Conservation (phyloP, 257 asterid species). For the Nicotiana tomentosiformis region DNA sequence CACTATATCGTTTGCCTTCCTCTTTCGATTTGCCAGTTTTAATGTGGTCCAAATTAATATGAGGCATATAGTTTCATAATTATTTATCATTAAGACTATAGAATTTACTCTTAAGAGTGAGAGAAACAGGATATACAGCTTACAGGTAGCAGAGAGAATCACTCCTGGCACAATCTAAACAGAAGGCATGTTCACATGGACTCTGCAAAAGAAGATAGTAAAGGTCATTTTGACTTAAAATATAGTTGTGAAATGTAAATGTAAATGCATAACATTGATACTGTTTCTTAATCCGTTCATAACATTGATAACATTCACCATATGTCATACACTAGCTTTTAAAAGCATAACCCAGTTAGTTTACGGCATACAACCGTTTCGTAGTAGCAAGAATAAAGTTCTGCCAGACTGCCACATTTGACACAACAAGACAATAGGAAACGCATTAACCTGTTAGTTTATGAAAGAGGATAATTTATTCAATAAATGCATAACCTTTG, state of each 20-base stretch:
- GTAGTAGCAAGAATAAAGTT: background rate
- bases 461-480: background rate
- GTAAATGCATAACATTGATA: background rate
- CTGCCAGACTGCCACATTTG: background rate
- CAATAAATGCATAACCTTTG: background rate
- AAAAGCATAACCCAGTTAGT: conserved; percentile 1
- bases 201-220: conserved; percentile 52
- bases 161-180: conserved; percentile 93
- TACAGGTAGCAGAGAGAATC: conserved; percentile 96
- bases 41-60: background rate
- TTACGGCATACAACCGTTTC: background rate
- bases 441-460: background rate
- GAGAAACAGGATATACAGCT: conserved; percentile 23
- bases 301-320: background rate
- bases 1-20: background rate
- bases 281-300: background rate
- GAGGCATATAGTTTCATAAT: background rate
- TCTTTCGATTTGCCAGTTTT: background rate
- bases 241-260: background rate
- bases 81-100: background rate
- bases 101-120: background rate
- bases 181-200: conserved; percentile 95
- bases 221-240: conserved; percentile 2
- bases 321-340: background rate
- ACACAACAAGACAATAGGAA: background rate